phyloP scores from a whole-genome alignment of 257 asterid species.

The Thymus mandschuricus region DNA sequence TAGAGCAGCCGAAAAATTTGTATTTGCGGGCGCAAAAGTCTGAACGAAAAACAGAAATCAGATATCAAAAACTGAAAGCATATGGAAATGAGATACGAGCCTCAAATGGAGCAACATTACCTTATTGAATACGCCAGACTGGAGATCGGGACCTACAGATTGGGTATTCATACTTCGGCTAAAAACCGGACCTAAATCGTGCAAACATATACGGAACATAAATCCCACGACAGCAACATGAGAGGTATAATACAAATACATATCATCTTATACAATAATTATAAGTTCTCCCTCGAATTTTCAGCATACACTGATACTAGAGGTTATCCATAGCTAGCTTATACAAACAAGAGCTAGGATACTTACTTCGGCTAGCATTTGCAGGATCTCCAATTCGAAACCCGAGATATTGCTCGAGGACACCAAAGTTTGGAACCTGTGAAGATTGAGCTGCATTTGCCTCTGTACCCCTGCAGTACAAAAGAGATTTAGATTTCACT shows the following conservation, averaged over 20 bases:
- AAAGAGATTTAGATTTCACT: constrained; percentile 6
- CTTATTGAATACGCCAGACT: constrained; percentile 56
- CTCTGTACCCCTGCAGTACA: constrained; percentile 78
- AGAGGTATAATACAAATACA: not conserved
- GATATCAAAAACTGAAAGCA: constrained; percentile 22
- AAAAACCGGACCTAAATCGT: constrained; percentile 48
- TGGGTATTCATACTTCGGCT: constrained; percentile 52
- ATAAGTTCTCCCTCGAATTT: too few relatives aligned
- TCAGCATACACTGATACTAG: not conserved
- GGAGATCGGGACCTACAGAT: constrained; percentile 50
- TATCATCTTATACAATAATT: too few relatives aligned
- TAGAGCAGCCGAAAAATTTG: constrained; percentile 43
- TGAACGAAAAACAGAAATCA: constrained; percentile 35
- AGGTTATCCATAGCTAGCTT: not conserved
- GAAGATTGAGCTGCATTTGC: constrained; percentile 61
- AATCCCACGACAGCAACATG: constrained; percentile 13
- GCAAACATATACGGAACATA: constrained; percentile 18
- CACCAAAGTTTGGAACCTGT: constrained; percentile 68
- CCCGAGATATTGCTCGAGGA: constrained; percentile 91
- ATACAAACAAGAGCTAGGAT: constrained; percentile 5
- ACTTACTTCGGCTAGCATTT: constrained; percentile 57
- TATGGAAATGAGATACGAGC: not conserved
- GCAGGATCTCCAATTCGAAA: constrained; percentile 68
- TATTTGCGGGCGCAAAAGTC: constrained; percentile 46
- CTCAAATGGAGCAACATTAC: constrained; percentile 37